Base-by-base conservation (phyloP, 805 yeast species). In the Candida maltosa region DNA sequence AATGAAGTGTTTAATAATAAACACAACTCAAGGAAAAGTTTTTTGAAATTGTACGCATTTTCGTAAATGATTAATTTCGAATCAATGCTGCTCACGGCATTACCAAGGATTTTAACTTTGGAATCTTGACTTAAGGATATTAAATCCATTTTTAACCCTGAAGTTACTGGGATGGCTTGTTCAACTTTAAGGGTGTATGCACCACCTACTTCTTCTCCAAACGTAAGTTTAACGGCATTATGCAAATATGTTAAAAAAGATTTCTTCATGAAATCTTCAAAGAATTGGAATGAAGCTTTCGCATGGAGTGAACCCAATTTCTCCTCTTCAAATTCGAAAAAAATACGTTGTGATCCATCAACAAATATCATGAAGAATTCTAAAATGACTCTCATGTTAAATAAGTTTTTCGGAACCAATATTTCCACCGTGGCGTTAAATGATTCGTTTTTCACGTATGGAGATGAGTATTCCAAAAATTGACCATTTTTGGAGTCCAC, bases 351-450 rank as follows among this genome's bases (percentile, higher is more conserved):
- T 1, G 84, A 62, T 2, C 85, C 79, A 29, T 84, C 80, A 17
- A 78, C 65, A 49, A 86, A 87, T 9, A 78, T 60, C 31, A 87
- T 67, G 25, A 87, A 77, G 25, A 85, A 80, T 38, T 84, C 95
- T 32, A 87, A 58, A 11, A 88, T 73, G 4, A 84, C 72, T 44
- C 89, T 73, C 82, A 89, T 86, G 48, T 88, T 87, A 58, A 83
- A 79, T 11, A 87, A 72, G 49, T 78, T 79, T 2, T 87, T 78
- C 1, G 80, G 77, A 2, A 85, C 83, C 25, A 87, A 58, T 3
- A 80, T 70, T 41, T 82, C 80, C 35, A 81, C 80, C 45, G 75
- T 72, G 16, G 77, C 67, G 40, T 60, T 62, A 40, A 70, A 70
- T 3, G 75, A 63, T 43, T 80, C 87, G 41, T 70, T 77, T 28